Conservation (phyloP, 305 asterid species). For the Solanum hybrid region DNA sequence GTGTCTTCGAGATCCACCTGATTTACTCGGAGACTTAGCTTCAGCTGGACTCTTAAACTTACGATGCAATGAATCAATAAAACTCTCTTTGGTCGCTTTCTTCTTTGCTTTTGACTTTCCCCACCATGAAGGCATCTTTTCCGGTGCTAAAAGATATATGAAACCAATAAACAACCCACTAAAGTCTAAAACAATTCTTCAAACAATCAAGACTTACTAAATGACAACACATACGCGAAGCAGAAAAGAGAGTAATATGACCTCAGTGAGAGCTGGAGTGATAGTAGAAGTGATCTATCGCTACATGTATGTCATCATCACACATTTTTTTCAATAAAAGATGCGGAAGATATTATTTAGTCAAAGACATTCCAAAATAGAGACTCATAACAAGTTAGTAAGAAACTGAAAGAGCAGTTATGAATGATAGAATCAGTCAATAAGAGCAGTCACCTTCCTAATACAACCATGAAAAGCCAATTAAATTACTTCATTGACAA, state of each 20-base stretch:
- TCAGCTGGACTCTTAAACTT: slow-evolving; percentile 65
- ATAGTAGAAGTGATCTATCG: not conserved
- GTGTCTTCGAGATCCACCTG: slow-evolving; percentile 69
- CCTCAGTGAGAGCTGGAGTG: not conserved
- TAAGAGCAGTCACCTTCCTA: not conserved
- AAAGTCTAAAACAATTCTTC: not conserved
- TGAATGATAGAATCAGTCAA: slow-evolving; percentile 1
- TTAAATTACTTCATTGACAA: not conserved
- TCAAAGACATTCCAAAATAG: not conserved
- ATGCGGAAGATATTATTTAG: not conserved
- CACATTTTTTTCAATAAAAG: not conserved
- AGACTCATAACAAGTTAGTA: not conserved
- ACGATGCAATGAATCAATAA: slow-evolving; percentile 67
- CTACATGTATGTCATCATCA: not conserved
- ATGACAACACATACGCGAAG: not conserved
- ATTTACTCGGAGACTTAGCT: slow-evolving; percentile 56
- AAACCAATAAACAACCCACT: not conserved
- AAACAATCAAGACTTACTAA: not conserved
- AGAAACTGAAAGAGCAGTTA: not conserved
- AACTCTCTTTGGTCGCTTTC: slow-evolving; percentile 69
- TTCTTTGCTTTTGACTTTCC: slow-evolving; percentile 83
- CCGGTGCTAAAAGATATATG: slow-evolving; percentile 20
- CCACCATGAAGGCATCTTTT: slow-evolving; percentile 76
- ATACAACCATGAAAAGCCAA: not conserved
- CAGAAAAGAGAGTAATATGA: not conserved